Base-by-base conservation (phyloP, 2,329 filamentous ascomycete genomes). In the Lecanicillium sp. region DNA sequence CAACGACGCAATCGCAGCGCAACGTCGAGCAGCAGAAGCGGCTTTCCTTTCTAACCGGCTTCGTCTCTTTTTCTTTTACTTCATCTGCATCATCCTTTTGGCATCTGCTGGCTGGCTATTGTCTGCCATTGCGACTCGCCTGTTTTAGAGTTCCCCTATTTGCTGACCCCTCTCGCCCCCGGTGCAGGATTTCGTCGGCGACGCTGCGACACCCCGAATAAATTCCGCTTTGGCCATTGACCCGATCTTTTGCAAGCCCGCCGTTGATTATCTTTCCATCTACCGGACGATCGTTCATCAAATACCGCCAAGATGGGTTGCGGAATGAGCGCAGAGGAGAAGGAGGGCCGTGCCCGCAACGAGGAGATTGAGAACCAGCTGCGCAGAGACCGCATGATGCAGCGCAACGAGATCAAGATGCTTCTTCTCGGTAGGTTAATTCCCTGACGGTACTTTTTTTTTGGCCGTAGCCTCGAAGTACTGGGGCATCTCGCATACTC, bases 331-430 rank as follows among this genome's bases (percentile, higher is more conserved):
- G 95, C 92, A 61, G 92, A 97, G 74, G 92, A 97, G 72, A 96
- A 96, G 84, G 92, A 97, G 88, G 90, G 92, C 71, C 97, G 96
- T 86, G 87, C 88, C 74, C 84, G 92, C 56, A 97, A 98, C 65
- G 92, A 98, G 77, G 90, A 97, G 80, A 98, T 98, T 60, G 92
- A 98, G 71, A 97, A 96, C 66, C 90, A 97, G 74, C 74, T 97
- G 62, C 97, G 96, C 79, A 79, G 87, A 65, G 92, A 98, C 62
- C 94, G 94, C 71, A 86, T 97, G 86, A 84, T 94, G 75, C 89
- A 96, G 72, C 84, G 90, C 57, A 98, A 98, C 56, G 92, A 98
- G 71, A 98, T 98, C 74, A 98, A 98, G 79, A 97, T 98, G 92
- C 75, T 98, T 56, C 78, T 98, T 57, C 82, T 98, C 57, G 92